phyloP scores from a whole-genome alignment of 2,329 filamentous ascomycete genomes.

The Sphaerulina vaccinii region DNA sequence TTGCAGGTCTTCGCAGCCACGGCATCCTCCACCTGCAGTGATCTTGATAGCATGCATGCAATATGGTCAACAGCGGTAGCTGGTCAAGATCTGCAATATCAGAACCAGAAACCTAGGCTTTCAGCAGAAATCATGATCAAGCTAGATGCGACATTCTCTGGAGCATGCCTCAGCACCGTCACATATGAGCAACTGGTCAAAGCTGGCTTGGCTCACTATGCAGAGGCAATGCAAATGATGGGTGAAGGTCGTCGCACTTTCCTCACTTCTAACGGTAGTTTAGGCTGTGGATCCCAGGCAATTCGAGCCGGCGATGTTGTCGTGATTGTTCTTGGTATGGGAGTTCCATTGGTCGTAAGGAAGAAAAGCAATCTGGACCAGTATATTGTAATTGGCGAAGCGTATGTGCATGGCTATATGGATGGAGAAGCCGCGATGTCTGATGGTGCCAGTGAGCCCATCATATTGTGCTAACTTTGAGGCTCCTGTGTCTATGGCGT shows the following conservation, averaged over 20 bases:
- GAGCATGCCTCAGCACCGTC: not conserved
- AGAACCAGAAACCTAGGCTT: not conserved
- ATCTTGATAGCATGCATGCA: not conserved
- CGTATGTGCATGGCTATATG: slow-evolving; percentile 15
- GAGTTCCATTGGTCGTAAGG: not conserved
- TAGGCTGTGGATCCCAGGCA: not conserved
- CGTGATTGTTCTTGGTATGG: not conserved
- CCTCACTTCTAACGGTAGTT: not conserved
- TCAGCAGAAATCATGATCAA: not conserved
- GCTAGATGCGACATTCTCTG: not conserved
- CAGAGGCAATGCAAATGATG: not conserved
- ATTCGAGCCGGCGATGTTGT: not conserved
- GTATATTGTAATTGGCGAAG: slow-evolving; percentile 10
- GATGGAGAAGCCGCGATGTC: slow-evolving; percentile 7
- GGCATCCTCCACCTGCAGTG: not conserved
- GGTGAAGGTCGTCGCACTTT: not conserved
- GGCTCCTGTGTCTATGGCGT: too few species aligned
- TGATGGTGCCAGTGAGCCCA: too few species aligned
- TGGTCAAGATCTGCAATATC: not conserved
- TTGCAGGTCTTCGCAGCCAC: not conserved
- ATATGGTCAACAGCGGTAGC: not conserved
- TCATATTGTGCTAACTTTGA: too few species aligned
- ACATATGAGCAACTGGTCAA: not conserved
- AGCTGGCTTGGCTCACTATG: not conserved
- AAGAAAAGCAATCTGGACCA: not conserved